Evolutionary conservation across 2,329 filamentous ascomycete species (phyloP).

Genomic region (Beauveria medogensis): DNA sequence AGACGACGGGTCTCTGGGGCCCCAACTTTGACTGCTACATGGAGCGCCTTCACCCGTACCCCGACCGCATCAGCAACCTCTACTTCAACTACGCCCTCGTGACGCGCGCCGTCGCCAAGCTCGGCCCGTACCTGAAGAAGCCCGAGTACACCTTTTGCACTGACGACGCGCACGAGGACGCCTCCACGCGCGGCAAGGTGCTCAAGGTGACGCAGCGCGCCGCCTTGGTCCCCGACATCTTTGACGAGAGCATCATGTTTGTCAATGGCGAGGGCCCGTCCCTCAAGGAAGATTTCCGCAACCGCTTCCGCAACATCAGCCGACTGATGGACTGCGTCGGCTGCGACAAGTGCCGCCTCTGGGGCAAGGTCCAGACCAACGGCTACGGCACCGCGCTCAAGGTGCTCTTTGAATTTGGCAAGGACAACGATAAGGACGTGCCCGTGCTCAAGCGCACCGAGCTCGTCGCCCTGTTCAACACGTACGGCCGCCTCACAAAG

Average conservation of each 20-base stretch:
- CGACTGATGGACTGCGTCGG: slow-evolving; percentile 98
- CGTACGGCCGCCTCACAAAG: slow-evolving; percentile 76
- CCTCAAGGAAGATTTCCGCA: slow-evolving; percentile 94
- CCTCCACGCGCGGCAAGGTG: slow-evolving; percentile 71
- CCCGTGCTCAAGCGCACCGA: slow-evolving; percentile 80
- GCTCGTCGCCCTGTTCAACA: slow-evolving; percentile 90
- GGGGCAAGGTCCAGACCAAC: slow-evolving; percentile 93
- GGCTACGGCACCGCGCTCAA: slow-evolving; percentile 94
- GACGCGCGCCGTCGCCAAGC: slow-evolving; percentile 81
- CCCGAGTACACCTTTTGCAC: slow-evolving; percentile 81
- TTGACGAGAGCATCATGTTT: slow-evolving; percentile 95
- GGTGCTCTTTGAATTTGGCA: slow-evolving; percentile 88
- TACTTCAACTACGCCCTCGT: slow-evolving; percentile 99
- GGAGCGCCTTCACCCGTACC: slow-evolving; percentile 70
- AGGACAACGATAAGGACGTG: slow-evolving; percentile 46
- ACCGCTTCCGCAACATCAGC: slow-evolving; percentile 93
- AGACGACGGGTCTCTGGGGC: slow-evolving; percentile 86
- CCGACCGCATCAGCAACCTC: slow-evolving; percentile 90
- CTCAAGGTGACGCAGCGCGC: slow-evolving; percentile 65
- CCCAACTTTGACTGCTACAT: slow-evolving; percentile 88
- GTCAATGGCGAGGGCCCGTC: slow-evolving; percentile 65
- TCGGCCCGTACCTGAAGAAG: slow-evolving; percentile 66
- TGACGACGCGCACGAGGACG: slow-evolving; percentile 73
- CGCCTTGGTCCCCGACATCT: slow-evolving; percentile 67
- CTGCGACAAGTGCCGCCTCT: slow-evolving; percentile 95